Conservation (phyloP, 116 monocot genomes). For the Posidonia oceanica region DNA sequence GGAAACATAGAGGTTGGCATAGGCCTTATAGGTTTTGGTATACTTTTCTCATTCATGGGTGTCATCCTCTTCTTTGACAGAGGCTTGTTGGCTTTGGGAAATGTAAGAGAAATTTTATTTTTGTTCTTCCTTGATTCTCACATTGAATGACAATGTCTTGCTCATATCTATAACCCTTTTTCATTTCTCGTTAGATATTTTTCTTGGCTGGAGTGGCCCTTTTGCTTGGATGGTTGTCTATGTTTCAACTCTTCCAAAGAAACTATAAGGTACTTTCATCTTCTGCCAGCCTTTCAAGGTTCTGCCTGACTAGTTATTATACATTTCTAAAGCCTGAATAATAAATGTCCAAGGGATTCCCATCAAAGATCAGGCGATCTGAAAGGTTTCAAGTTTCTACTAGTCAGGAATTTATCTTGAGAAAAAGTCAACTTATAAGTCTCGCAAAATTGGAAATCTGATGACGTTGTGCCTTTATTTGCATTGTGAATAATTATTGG, state of each 20-base stretch:
- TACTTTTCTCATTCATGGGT: conserved; percentile 67
- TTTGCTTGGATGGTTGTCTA: conserved; percentile 71
- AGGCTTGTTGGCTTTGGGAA: conserved; percentile 80
- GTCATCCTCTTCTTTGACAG: conserved; percentile 79
- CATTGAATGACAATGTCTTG: background rate
- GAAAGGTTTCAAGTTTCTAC: too few species aligned
- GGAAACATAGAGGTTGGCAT: conserved; percentile 28
- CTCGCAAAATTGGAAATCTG: too few species aligned
- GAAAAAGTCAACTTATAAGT: too few species aligned
- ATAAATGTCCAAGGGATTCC: too few species aligned
- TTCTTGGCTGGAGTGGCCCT: conserved; percentile 55
- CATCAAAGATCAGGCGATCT: too few species aligned
- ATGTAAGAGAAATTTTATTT: conserved; percentile 38
- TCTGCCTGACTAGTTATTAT: too few species aligned
- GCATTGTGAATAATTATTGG: too few species aligned
- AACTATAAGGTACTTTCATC: conserved; percentile 54
- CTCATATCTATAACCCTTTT: background rate
- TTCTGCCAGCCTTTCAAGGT: background rate
- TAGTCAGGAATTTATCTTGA: too few species aligned
- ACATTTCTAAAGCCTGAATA: too few species aligned
- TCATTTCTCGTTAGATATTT: conserved; percentile 40
- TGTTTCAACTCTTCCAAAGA: conserved; percentile 48
- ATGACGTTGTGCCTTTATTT: too few species aligned
- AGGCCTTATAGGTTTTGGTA: conserved; percentile 53
- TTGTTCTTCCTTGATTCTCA: conserved; percentile 1